These are phyloP conservation scores for Dendrocalamus latiflorus DNA, from an alignment of 202 grass and related monocot species.

Conservation along the genomic window DNA sequence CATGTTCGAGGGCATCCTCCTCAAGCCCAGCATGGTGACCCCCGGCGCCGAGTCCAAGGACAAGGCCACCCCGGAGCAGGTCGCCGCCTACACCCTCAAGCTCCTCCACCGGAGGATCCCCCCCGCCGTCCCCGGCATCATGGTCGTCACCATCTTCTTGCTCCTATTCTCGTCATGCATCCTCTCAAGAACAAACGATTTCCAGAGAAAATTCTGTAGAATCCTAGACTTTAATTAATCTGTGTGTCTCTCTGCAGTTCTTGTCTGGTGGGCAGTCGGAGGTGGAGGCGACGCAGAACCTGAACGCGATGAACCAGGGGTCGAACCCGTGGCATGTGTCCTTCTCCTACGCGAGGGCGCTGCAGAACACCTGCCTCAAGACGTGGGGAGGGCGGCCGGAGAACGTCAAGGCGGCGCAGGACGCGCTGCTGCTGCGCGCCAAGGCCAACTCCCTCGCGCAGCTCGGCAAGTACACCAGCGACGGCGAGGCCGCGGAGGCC, in stretches of 20 bases:
- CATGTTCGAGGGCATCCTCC: constrained; percentile 74
- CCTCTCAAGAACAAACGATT: too few species aligned
- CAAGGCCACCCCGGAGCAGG: too few species aligned
- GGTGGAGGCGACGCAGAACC: constrained; percentile 76
- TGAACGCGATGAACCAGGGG: constrained; percentile 89
- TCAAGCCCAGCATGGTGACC: too few species aligned
- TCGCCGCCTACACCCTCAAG: too few species aligned
- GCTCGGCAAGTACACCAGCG: constrained; percentile 63
- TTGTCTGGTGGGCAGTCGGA: constrained; percentile 79
- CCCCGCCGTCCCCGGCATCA: too few species aligned
- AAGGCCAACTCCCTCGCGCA: constrained; percentile 74
- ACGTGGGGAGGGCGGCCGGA: constrained; percentile 58
- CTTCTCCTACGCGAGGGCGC: constrained; percentile 68
- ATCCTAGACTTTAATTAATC: too few species aligned
- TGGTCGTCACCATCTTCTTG: too few species aligned
- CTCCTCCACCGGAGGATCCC: too few species aligned
- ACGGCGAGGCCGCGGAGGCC: constrained; percentile 60
- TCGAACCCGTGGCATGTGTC: constrained; percentile 66
- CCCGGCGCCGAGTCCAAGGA: too few species aligned
- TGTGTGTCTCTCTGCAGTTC: constrained; percentile 56
- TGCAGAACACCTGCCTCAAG: constrained; percentile 88
- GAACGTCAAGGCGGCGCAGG: constrained; percentile 72
- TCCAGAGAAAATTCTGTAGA: too few species aligned
- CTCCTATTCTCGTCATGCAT: too few species aligned
- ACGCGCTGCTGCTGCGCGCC: constrained; percentile 52